Percentiles rank a stretch among this genome's conserved stretches.
Conservation (phyloP, 2,329 filamentous ascomycete species). For the Verticillium zaregamsianum region DNA sequence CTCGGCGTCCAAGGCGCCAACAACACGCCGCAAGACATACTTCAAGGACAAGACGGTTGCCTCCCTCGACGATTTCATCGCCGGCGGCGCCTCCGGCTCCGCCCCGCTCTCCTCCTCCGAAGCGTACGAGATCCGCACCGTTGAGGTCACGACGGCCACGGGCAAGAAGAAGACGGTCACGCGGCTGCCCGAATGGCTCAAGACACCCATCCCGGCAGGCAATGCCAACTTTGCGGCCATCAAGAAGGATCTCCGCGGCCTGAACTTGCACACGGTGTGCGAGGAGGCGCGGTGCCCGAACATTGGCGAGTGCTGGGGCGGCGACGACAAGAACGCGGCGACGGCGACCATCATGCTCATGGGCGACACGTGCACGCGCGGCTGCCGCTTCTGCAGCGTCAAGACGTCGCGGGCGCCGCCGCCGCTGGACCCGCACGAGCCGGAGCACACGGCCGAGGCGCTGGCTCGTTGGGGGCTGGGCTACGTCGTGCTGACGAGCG, state of each 20-base stretch:
- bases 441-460: constrained; percentile 93
- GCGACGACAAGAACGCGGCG: constrained; percentile 78
- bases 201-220: constrained; percentile 85
- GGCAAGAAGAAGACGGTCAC: constrained; percentile 62
- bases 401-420: constrained; percentile 76
- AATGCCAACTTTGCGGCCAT: constrained; percentile 87
- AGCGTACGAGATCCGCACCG: constrained; percentile 57
- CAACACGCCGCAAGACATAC: constrained; percentile 42
- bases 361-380: constrained; percentile 96
- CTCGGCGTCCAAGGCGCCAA: constrained; percentile 13
- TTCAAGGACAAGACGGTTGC: constrained; percentile 57
- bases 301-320: constrained; percentile 97
- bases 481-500: constrained; percentile 90
- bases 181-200: constrained; percentile 87
- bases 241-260: constrained; percentile 84
- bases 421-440: constrained; percentile 90
- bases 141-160: constrained; percentile 55
- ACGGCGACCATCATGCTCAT: constrained; percentile 99
- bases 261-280: constrained; percentile 92
- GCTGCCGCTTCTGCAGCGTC: constrained; percentile 94
- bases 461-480: constrained; percentile 89
- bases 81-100: constrained; percentile 28
- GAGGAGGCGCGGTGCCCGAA: constrained; percentile 97
- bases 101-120: constrained; percentile 45
- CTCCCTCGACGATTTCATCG: constrained; percentile 55